Evolutionary conservation across 2,329 filamentous ascomycete genomes (phyloP).

Genomic region (Metarhizium album): DNA sequence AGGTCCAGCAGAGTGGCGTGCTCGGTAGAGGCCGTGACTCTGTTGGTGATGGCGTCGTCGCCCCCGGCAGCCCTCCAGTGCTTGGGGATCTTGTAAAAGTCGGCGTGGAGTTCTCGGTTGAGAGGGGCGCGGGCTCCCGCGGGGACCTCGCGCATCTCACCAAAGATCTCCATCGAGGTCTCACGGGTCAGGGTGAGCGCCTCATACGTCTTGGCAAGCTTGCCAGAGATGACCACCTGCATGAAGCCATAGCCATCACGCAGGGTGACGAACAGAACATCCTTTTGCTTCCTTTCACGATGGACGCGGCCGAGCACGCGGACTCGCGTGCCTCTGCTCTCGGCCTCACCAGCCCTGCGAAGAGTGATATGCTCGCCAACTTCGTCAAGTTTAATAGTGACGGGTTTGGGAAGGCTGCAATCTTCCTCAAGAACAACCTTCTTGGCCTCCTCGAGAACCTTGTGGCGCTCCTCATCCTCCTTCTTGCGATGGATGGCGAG

Average conservation of each 20-base stretch:
- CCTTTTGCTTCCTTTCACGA: constrained; percentile 70
- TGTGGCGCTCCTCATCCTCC: constrained; percentile 12
- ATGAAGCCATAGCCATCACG: constrained; percentile 57
- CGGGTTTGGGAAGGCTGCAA: constrained; percentile 59
- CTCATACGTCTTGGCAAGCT: constrained; percentile 85
- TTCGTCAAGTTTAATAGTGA: constrained; percentile 51
- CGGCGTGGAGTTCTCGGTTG: constrained; percentile 79
- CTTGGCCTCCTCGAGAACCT: constrained; percentile 60
- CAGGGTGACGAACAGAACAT: constrained; percentile 77
- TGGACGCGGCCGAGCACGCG: constrained; percentile 75
- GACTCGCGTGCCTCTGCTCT: constrained; percentile 59
- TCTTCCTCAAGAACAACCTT: constrained; percentile 63
- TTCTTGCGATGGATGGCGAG: constrained; percentile 11
- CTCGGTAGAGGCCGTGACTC: constrained; percentile 45
- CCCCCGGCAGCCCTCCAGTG: constrained; percentile 60
- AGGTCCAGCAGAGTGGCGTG: constrained; percentile 59
- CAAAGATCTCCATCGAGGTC: constrained; percentile 75
- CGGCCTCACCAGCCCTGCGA: constrained; percentile 25
- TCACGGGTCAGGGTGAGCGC: constrained; percentile 75
- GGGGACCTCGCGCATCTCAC: constrained; percentile 75
- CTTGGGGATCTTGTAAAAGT: constrained; percentile 75
- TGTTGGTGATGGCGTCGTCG: constrained; percentile 86
- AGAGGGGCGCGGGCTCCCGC: constrained; percentile 68
- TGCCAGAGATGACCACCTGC: constrained; percentile 45
- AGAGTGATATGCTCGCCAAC: constrained; percentile 20